phyloP scores from a whole-genome alignment of 345 rosid species.

The Rhodamnia argentea region DNA sequence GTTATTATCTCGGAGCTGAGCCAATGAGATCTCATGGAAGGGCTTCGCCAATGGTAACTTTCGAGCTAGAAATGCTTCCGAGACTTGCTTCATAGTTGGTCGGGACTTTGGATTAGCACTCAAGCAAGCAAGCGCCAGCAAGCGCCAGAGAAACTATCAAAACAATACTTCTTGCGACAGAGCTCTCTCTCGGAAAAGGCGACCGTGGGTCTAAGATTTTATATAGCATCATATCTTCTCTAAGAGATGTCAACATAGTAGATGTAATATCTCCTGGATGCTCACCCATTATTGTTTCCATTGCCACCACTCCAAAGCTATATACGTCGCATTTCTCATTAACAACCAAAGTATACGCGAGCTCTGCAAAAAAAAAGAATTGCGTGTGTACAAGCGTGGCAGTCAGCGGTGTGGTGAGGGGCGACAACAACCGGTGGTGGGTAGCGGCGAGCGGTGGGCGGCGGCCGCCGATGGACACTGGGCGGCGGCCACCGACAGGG shows the following conservation, averaged over 20 bases:
- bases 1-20: neutral
- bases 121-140: conserved; percentile 17
- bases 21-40: neutral
- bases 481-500: too few relatives aligned
- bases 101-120: neutral
- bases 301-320: conserved; percentile 15
- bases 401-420: too few relatives aligned
- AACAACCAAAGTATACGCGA: conserved; percentile 9
- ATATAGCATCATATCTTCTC: neutral
- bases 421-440: too few relatives aligned
- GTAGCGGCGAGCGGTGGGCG: too few relatives aligned
- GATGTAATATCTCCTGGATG: conserved; percentile 9
- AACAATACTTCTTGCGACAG: neutral
- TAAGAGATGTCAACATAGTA: neutral
- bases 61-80: neutral
- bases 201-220: neutral
- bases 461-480: too few relatives aligned
- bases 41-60: neutral
- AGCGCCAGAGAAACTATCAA: neutral
- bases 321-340: conserved; percentile 14
- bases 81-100: conserved; percentile 6
- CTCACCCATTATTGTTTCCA: conserved; percentile 13
- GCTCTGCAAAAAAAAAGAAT: neutral
- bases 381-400: too few relatives aligned
- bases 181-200: neutral